A percentile compares a stretch with the other conserved stretches of the same genome.
These are phyloP conservation scores for Penicillium cinerascens DNA, from an alignment of 495 filamentous ascomycete genomes.

Conservation along the genomic window DNA sequence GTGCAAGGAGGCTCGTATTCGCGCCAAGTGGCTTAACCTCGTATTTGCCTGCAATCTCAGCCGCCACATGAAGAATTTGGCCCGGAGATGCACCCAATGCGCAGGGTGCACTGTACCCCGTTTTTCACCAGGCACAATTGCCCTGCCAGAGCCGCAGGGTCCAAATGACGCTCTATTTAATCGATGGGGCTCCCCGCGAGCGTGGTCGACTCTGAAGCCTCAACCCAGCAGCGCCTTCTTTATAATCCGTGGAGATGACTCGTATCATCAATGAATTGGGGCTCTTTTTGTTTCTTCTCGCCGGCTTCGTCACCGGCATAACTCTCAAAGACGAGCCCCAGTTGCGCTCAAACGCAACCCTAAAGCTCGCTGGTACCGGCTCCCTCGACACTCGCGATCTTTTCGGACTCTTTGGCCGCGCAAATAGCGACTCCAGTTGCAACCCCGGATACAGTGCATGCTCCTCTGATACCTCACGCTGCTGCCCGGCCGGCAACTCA, in stretches of 20 bases:
- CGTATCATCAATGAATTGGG: no score
- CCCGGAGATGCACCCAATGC: not conserved
- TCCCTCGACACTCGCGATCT: conserved; percentile 5
- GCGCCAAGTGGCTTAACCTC: conserved; percentile 16
- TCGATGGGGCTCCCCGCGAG: not conserved
- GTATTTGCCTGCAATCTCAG: conserved; percentile 12
- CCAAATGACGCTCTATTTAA: not conserved
- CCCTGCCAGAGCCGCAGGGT: conserved; percentile 2
- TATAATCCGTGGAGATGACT: not conserved
- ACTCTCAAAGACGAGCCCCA: conserved; percentile 3
- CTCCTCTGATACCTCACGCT: conserved; percentile 7
- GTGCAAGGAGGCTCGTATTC: conserved; percentile 11
- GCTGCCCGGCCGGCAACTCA: conserved; percentile 7
- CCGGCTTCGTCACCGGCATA: not conserved
- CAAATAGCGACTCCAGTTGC: conserved; percentile 4
- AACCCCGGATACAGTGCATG: conserved; percentile 13
- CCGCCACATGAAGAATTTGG: conserved; percentile 1
- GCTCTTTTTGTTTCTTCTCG: conserved; percentile 2
- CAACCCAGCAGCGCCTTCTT: not conserved
- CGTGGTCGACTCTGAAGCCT: not conserved
- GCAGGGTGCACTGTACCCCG: not conserved
- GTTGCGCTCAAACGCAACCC: conserved; percentile 3
- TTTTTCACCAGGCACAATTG: not conserved
- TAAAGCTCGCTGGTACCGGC: not conserved
- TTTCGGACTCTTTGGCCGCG: not conserved